Conservation (phyloP, 139 green algal genomes). For the Chlorella sorokiniana region DNA sequence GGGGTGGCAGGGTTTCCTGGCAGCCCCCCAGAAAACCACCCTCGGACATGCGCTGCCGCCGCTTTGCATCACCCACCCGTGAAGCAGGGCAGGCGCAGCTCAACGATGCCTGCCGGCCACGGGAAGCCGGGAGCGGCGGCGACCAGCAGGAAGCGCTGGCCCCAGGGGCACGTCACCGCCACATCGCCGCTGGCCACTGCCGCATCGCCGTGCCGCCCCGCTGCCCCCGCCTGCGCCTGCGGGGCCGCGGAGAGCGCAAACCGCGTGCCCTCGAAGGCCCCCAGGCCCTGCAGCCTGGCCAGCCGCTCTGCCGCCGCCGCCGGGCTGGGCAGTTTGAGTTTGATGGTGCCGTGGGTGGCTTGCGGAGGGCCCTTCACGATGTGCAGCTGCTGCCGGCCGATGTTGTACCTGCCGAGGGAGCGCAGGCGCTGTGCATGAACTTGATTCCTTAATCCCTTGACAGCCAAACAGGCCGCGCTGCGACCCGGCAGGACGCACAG, state of each 20-base stretch:
- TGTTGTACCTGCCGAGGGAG: conserved; percentile 6
- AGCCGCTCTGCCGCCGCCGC: background rate
- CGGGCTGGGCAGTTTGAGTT: conserved; percentile 12
- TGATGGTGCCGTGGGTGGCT: background rate
- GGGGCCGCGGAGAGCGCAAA: background rate
- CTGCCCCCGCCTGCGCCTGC: background rate
- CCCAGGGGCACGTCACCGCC: conserved; percentile 8
- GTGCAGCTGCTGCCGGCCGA: conserved; percentile 22
- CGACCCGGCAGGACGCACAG: background rate
- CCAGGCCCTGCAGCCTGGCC: background rate
- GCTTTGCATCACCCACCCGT: background rate
- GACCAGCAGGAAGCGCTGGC: conserved; percentile 14
- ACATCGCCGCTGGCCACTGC: background rate
- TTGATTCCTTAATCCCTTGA: background rate
- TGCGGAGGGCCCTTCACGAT: background rate
- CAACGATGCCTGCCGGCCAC: background rate
- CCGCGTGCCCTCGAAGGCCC: background rate
- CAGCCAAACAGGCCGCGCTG: background rate
- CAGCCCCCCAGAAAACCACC: background rate
- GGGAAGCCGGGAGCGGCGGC: background rate
- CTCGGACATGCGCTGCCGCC: background rate
- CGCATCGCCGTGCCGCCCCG: background rate
- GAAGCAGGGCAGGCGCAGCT: conserved; percentile 27
- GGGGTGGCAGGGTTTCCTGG: no score
- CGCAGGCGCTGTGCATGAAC: background rate